phyloP scores from a whole-genome alignment of 768 basidiomycete genomes.

The Gloeopeniophorella convolvens region DNA sequence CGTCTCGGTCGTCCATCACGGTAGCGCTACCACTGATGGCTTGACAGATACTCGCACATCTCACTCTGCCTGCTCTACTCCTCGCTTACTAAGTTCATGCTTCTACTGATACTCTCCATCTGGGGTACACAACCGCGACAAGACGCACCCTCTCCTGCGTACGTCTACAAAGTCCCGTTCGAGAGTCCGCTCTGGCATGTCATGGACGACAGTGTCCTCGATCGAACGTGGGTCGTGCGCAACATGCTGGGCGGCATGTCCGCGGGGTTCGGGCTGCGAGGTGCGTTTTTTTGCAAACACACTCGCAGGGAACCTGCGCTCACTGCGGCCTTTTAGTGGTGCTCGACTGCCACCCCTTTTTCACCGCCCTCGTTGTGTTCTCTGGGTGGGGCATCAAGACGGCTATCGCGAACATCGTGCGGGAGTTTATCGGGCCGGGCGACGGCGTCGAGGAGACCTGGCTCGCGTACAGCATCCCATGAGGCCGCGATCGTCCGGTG shows the following conservation, averaged over 20 bases:
- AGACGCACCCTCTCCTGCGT: constrained; percentile 6
- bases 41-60: constrained; percentile 57
- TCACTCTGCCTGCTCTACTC: constrained; percentile 79
- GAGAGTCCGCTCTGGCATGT: constrained; percentile 40
- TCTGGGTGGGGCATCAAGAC: constrained; percentile 71
- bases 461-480: constrained; percentile 80
- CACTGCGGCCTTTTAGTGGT: constrained; percentile 47
- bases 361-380: constrained; percentile 71
- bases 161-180: constrained; percentile 26
- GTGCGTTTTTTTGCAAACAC: no score
- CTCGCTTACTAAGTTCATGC: constrained; percentile 76
- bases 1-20: background rate
- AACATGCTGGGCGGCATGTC: constrained; percentile 84
- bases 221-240: constrained; percentile 78
- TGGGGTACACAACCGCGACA: constrained; percentile 51
- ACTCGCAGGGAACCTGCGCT: background rate
- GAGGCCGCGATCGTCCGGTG: background rate
- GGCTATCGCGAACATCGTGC: constrained; percentile 49
- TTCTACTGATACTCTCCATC: constrained; percentile 75
- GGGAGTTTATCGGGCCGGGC: constrained; percentile 60
- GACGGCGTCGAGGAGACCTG: constrained; percentile 57
- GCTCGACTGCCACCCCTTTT: constrained; percentile 64
- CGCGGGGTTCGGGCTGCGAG: constrained; percentile 78
- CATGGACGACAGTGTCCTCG: constrained; percentile 66
- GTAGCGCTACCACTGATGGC: background rate